These are phyloP conservation scores for Kluyveromyces wickerhamii DNA, from an alignment of 805 yeast genomes.

Conservation along the genomic window DNA sequence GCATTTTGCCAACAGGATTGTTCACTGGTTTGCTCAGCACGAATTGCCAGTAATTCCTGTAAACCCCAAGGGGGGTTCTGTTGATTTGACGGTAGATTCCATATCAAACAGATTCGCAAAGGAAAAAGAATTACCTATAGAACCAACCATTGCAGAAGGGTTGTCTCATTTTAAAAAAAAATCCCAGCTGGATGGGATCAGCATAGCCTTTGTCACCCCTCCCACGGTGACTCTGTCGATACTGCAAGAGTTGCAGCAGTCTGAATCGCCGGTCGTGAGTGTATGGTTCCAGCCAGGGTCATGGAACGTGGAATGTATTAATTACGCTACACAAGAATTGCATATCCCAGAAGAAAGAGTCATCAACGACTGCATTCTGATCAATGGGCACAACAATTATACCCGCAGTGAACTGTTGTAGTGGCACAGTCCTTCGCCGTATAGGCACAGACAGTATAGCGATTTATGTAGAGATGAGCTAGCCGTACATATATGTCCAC, in stretches of 20 bases:
- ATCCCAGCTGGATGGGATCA: constrained; percentile 35
- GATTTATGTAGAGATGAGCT: too few relatives aligned
- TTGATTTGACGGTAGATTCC: constrained; percentile 55
- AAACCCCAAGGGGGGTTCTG: constrained; percentile 45
- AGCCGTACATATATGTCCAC: too few relatives aligned
- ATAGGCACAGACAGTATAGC: too few relatives aligned
- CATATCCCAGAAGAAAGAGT: constrained; percentile 32
- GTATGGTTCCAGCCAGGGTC: constrained; percentile 86
- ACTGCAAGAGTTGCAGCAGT: constrained; percentile 32
- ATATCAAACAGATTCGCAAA: constrained; percentile 47
- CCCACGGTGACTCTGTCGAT: constrained; percentile 49
- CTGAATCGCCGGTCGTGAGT: constrained; percentile 32
- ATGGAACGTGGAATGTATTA: constrained; percentile 45
- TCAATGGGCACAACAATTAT: constrained; percentile 49
- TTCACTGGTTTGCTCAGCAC: constrained; percentile 14
- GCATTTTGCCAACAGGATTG: constrained; percentile 54
- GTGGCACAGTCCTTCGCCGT: not conserved
- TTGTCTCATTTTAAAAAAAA: constrained; percentile 13
- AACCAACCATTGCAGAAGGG: constrained; percentile 27
- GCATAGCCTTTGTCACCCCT: constrained; percentile 69
- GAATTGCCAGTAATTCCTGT: constrained; percentile 39
- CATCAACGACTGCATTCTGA: constrained; percentile 63
- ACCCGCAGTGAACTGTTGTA: constrained; percentile 14
- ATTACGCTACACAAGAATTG: constrained; percentile 30
- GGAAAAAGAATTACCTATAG: constrained; percentile 30